A percentile compares a stretch with the other conserved stretches of the same genome.
These are phyloP conservation scores for Ceratobasidium sp. DNA, from an alignment of 1,284 basidiomycete species.

Conservation along the genomic window DNA sequence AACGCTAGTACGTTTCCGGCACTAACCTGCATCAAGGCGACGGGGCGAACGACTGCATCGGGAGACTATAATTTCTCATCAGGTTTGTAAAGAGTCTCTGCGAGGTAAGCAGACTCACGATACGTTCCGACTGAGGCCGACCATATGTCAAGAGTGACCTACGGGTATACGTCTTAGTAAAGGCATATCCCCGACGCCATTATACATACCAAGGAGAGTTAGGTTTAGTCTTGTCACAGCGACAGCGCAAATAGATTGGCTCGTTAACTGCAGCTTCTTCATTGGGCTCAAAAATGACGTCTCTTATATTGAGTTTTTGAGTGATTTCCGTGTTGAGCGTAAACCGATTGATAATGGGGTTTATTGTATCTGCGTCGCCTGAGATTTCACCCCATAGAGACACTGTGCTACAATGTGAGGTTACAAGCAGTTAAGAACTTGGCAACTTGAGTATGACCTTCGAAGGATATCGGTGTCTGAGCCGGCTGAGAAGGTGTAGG, in stretches of 20 bases:
- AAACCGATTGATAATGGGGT: conserved; percentile 34
- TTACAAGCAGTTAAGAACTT: not conserved
- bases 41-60: conserved; percentile 30
- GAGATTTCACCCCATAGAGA: conserved; percentile 37
- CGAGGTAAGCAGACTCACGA: not conserved
- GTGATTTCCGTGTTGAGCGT: conserved; percentile 33
- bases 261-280: conserved; percentile 28
- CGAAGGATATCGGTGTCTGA: conserved; percentile 26
- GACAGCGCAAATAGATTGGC: conserved; percentile 31
- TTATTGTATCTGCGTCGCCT: conserved; percentile 30
- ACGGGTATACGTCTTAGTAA: not conserved
- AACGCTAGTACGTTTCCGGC: conserved; percentile 29
- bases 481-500: not conserved
- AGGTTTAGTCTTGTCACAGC: conserved; percentile 21
- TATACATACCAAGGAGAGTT: conserved; percentile 13
- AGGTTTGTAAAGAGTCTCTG: not conserved
- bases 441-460: conserved; percentile 16
- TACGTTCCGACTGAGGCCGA: conserved; percentile 28
- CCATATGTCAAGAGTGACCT: conserved; percentile 29
- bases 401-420: conserved; percentile 11
- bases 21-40: conserved; percentile 37
- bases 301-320: conserved; percentile 38
- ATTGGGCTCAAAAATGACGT: conserved; percentile 34
- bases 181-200: too few species aligned
- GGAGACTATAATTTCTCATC: conserved; percentile 6